phyloP scores from a whole-genome alignment of 306 rosid genomes.

The Dicorynia guianensis region DNA sequence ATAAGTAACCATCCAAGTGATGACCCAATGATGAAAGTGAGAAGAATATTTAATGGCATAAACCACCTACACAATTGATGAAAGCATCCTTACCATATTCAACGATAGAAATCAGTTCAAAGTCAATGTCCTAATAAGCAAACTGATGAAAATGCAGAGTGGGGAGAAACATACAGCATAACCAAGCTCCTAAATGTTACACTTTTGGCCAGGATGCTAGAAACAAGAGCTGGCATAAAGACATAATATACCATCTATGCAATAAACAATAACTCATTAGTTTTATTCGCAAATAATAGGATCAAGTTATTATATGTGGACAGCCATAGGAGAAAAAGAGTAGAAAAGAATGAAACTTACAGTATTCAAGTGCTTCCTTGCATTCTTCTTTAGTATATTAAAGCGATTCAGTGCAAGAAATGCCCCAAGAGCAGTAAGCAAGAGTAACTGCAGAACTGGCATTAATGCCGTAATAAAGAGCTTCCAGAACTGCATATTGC shows the following conservation, averaged over 20 bases:
- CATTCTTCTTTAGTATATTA: constrained; percentile 37
- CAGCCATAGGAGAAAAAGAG: no score
- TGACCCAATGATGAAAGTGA: constrained; percentile 53
- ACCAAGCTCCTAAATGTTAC: constrained; percentile 43
- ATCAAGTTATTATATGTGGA: no score
- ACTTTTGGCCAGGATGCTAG: constrained; percentile 45
- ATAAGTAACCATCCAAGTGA: constrained; percentile 51
- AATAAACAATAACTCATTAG: neutral
- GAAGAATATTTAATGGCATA: constrained; percentile 58
- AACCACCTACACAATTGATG: constrained; percentile 49
- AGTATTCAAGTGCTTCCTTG: constrained; percentile 44
- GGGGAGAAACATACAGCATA: constrained; percentile 35
- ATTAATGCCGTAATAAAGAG: constrained; percentile 53
- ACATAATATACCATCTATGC: constrained; percentile 48
- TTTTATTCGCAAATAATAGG: neutral
- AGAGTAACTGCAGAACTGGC: constrained; percentile 51
- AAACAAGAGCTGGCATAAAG: constrained; percentile 42
- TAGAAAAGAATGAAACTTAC: constrained; percentile 30
- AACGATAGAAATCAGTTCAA: neutral
- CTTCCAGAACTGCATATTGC: constrained; percentile 42
- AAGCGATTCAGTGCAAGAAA: constrained; percentile 48
- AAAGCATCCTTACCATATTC: neutral
- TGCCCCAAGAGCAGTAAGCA: constrained; percentile 48
- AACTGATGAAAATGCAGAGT: neutral
- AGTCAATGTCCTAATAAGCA: neutral